Conservation (phyloP, 169 alveolate species). For the Theileria sp. region DNA sequence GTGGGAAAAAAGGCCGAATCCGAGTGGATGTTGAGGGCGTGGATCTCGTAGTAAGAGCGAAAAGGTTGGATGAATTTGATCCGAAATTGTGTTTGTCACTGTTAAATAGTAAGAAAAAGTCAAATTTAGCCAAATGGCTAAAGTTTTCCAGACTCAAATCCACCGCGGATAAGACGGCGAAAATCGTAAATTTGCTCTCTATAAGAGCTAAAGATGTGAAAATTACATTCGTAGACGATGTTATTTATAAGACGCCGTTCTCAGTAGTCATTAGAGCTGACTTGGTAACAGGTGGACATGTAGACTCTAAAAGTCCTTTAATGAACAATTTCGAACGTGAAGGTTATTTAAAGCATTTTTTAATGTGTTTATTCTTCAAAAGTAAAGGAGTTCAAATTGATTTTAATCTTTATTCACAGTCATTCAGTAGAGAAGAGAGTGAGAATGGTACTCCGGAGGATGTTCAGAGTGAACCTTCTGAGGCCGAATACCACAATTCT, state of each 20-base stretch:
- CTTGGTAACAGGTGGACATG: slow-evolving; percentile 21
- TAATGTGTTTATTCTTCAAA: slow-evolving; percentile 35
- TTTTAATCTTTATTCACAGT: slow-evolving; percentile 13
- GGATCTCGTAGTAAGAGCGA: slow-evolving; percentile 60
- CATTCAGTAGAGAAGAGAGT: too few relatives aligned
- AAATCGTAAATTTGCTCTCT: slow-evolving; percentile 33
- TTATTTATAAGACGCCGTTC: slow-evolving; percentile 48
- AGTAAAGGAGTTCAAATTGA: slow-evolving; percentile 39
- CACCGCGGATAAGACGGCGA: slow-evolving; percentile 24
- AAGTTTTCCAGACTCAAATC: slow-evolving; percentile 30
- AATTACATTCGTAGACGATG: slow-evolving; percentile 44
- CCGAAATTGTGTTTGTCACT: background rate
- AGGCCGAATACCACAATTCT: background rate
- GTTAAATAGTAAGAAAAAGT: slow-evolving; percentile 25
- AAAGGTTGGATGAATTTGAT: slow-evolving; percentile 36
- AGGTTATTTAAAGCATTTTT: slow-evolving; percentile 31
- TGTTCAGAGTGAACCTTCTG: background rate
- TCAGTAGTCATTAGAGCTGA: slow-evolving; percentile 48
- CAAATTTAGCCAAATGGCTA: slow-evolving; percentile 18
- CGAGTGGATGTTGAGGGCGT: slow-evolving; percentile 70
- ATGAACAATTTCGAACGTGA: slow-evolving; percentile 24
- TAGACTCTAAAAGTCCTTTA: slow-evolving; percentile 38
- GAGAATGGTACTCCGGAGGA: background rate
- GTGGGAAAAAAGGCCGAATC: slow-evolving; percentile 42
- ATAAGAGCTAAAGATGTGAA: slow-evolving; percentile 31